These are phyloP conservation scores for Aphanomyces cochlioides DNA, from an alignment of 352 stramenopile species.

Conservation along the genomic window DNA sequence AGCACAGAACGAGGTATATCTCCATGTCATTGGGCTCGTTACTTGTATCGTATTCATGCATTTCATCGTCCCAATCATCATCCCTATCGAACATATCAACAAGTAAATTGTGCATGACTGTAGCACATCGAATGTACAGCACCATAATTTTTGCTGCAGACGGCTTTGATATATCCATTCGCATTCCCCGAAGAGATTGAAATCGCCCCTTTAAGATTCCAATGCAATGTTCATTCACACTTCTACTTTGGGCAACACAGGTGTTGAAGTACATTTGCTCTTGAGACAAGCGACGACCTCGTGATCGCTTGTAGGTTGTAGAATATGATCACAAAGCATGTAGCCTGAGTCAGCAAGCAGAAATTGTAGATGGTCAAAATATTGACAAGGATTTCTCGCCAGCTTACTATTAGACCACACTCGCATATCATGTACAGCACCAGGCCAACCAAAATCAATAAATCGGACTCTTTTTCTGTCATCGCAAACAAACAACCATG, in stretches of 20 bases:
- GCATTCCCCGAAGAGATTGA: no score
- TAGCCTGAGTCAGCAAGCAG: slow-evolving; percentile 10
- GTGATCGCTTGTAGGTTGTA: slow-evolving; percentile 3
- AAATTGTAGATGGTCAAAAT: background rate
- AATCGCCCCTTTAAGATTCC: slow-evolving; percentile 13
- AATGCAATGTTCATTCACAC: slow-evolving; percentile 29
- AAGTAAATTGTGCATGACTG: no score
- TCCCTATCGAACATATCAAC: background rate
- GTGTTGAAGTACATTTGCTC: slow-evolving; percentile 7
- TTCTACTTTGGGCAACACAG: slow-evolving; percentile 18
- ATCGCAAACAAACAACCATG: slow-evolving; percentile 24
- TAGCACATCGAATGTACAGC: no score
- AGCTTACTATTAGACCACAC: slow-evolving; percentile 12
- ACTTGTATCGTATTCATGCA: slow-evolving; percentile 1
- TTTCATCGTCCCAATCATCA: background rate
- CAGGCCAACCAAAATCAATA: slow-evolving; percentile 19
- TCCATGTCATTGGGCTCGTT: background rate
- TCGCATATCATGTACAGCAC: slow-evolving; percentile 8
- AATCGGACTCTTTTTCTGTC: slow-evolving; percentile 1
- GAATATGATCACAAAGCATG: background rate
- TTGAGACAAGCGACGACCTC: background rate
- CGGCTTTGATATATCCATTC: no score
- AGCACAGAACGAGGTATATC: background rate
- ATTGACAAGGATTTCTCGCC: background rate
- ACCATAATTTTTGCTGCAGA: no score